Base-by-base conservation (phyloP, 306 rosid species). In the Vigna unguiculata region DNA sequence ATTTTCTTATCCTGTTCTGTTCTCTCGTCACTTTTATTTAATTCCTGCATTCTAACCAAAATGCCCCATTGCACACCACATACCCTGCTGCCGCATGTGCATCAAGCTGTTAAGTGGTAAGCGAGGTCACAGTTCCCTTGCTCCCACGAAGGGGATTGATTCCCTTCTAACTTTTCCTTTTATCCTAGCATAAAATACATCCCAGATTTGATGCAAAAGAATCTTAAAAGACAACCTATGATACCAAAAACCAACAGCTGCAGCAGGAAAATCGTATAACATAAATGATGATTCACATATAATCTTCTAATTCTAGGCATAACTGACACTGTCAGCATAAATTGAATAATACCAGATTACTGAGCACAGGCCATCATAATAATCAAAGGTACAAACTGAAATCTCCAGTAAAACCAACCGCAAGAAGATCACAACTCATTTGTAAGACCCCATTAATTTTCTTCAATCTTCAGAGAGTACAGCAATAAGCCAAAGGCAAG, bases 401-500 rank as follows among this genome's bases (percentile, higher is more conserved):
- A 20, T 48, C 10, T 40, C 34, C 78, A 7, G 28, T 43, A 81
- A 67, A 68, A 70, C 40, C 16, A 46, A 55, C 15, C 6, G 4
- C 40, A 54, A 20, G 21, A 62, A 84, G 67, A 60, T 60, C 24
- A 57, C 49, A 60, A 47, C 64, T 32, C 74, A 46, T 5, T 57
- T 20, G 65, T 28, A 78, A 63, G 41, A 49, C 32, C 75, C 65
- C 53, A 20, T 64, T 78, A 40, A 69, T 54, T n/a, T 62, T 22
- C 48, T 58, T 69, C 83, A 78, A 54, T 74, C 85, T 74, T 40
- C 19, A 74, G n/a, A 73, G 54, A 54, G 43, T 58, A 80, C 77
- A 69, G 28, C 75, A 62, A 63, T 2, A 74, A 69, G 69, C 54
- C 69, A 28, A 63, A 61, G 7, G 4, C 15, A 62, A 28, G 3